Conservation (phyloP, 2,329 filamentous ascomycete species). For the Calonectria honghensis region DNA sequence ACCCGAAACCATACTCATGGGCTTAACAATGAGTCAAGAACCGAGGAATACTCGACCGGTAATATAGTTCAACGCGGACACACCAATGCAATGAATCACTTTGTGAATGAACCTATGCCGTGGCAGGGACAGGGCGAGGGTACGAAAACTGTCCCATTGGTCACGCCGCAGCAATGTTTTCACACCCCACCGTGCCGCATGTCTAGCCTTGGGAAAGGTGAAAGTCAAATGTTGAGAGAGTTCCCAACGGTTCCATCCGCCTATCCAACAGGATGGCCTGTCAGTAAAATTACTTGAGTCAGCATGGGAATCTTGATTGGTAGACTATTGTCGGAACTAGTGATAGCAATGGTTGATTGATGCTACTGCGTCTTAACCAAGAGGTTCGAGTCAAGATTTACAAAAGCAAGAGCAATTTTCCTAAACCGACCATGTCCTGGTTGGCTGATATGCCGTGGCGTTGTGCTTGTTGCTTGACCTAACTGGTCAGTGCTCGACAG, state of each 20-base stretch:
- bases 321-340: not conserved
- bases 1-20: not conserved
- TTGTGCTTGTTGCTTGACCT: not conserved
- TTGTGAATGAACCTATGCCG: not conserved
- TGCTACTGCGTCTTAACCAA: not conserved
- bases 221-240: conserved; percentile 2
- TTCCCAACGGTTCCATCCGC: not conserved
- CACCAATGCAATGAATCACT: not conserved
- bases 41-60: not conserved
- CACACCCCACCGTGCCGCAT: not conserved
- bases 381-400: not conserved
- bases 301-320: not conserved
- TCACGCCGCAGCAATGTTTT: not conserved
- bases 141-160: not conserved
- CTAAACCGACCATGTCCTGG: not conserved
- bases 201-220: not conserved
- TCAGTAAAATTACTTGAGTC: not conserved
- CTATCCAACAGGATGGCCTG: not conserved
- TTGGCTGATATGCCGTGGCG: not conserved
- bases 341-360: not conserved
- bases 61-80: not conserved
- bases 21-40: not conserved
- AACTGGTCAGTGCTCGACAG: not conserved
- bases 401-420: not conserved
- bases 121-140: not conserved